Percentiles rank a stretch among this genome's conserved stretches.
These are phyloP conservation scores for Chaetothyriales sp. DNA, from an alignment of 2,329 filamentous ascomycete genomes.

Conservation along the genomic window DNA sequence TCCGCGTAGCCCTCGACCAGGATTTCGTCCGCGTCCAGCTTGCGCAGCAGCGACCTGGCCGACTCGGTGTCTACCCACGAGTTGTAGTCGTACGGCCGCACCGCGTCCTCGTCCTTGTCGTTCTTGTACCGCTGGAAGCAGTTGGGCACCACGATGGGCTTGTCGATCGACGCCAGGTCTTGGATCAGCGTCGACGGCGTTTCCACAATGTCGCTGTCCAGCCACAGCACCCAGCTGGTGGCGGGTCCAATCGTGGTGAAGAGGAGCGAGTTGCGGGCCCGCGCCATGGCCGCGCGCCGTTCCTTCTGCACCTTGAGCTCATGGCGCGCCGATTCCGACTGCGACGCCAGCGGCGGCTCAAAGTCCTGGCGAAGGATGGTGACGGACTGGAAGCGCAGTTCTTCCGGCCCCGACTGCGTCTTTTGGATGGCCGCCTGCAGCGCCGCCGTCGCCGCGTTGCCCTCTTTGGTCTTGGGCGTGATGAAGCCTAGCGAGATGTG, in stretches of 20 bases:
- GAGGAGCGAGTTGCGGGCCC: conserved; percentile 81
- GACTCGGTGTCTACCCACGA: conserved; percentile 85
- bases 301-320: conserved; percentile 81
- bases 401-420: conserved; percentile 70
- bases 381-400: conserved; percentile 77
- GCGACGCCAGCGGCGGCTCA: conserved; percentile 64
- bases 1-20: conserved; percentile 85
- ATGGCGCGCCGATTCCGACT: conserved; percentile 79
- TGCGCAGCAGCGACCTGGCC: conserved; percentile 58
- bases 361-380: conserved; percentile 94
- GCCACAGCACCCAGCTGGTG: conserved; percentile 93
- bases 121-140: conserved; percentile 84
- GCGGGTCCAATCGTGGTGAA: conserved; percentile 87
- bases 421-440: conserved; percentile 74
- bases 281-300: conserved; percentile 78
- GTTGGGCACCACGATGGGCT: conserved; percentile 86
- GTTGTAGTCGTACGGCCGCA: conserved; percentile 91
- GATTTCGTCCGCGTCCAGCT: conserved; percentile 85
- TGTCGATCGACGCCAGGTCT: conserved; percentile 75
- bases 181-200: conserved; percentile 75
- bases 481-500: conserved; percentile 94
- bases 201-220: conserved; percentile 85
- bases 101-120: conserved; percentile 52
- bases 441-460: conserved; percentile 69
- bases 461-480: conserved; percentile 82